Conservation (phyloP, 2,329 filamentous ascomycete species). For the Phialophora tarda region DNA sequence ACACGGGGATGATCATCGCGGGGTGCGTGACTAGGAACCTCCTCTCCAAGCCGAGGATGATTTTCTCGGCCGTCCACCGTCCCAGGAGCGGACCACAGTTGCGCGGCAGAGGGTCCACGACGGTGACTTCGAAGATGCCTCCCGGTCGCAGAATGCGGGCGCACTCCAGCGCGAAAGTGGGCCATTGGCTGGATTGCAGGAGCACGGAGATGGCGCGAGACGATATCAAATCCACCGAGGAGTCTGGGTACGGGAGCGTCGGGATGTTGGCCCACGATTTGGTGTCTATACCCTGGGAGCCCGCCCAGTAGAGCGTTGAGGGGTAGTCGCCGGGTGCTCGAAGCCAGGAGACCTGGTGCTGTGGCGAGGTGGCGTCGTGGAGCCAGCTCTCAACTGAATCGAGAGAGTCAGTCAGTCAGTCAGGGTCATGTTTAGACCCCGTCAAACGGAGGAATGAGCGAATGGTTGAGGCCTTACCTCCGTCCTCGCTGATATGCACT, state of each 20-base stretch:
- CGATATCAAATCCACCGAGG: constrained; percentile 3
- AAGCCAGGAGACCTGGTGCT: neutral
- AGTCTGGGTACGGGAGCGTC: neutral
- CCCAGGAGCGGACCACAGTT: constrained; percentile 2
- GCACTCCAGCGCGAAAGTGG: neutral
- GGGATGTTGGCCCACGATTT: neutral
- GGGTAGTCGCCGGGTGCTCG: neutral
- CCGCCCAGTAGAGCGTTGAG: neutral
- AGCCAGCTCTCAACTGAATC: neutral
- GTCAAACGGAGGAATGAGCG: neutral
- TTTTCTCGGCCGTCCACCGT: neutral
- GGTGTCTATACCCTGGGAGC: neutral
- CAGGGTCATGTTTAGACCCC: neutral
- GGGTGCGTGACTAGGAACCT: constrained; percentile 2
- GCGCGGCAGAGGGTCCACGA: neutral
- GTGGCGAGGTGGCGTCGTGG: neutral
- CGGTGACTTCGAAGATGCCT: neutral
- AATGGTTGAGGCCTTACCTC: neutral
- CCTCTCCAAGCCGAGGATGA: neutral
- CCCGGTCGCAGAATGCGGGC: neutral
- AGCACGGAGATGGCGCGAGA: neutral
- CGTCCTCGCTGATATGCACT: neutral
- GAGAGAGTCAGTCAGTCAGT: neutral
- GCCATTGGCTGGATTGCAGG: constrained; percentile 4
- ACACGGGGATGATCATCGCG: neutral